Percentiles rank a stretch among this genome's conserved stretches.
Conservation (phyloP, 1,284 basidiomycete genomes). For the Moesziomyces aphidis region DNA sequence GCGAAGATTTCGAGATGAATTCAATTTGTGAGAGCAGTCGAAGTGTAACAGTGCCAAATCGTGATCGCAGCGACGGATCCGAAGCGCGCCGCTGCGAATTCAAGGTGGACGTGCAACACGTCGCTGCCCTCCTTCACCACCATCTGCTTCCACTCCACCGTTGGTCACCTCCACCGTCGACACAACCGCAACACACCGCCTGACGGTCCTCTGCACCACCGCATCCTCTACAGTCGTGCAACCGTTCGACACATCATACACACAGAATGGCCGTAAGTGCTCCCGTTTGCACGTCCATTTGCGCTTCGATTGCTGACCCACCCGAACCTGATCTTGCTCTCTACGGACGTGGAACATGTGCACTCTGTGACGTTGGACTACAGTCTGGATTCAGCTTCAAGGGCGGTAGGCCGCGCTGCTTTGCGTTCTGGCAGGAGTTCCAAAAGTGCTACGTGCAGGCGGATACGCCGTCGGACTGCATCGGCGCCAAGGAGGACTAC, state of each 20-base stretch:
- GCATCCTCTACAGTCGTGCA: too few species aligned
- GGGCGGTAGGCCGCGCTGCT: constrained; percentile 87
- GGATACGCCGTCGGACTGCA: constrained; percentile 81
- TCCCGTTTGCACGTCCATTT: too few species aligned
- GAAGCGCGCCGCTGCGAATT: constrained; percentile 25
- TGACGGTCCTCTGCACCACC: too few species aligned
- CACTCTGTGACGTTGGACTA: not conserved
- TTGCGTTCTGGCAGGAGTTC: constrained; percentile 85
- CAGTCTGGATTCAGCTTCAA: constrained; percentile 77
- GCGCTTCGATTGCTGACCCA: too few species aligned
- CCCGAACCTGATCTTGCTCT: too few species aligned
- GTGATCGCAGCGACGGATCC: constrained; percentile 37
- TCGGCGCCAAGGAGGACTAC: constrained; percentile 84
- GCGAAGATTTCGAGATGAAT: not conserved
- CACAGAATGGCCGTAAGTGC: constrained; percentile 2
- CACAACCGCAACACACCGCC: too few species aligned
- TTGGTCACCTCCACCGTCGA: constrained; percentile 1
- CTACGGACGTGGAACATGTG: not conserved
- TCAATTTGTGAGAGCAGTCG: not conserved
- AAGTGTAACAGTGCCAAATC: constrained; percentile 16
- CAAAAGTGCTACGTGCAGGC: constrained; percentile 87
- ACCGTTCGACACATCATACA: not conserved
- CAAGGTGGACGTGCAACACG: constrained; percentile 6
- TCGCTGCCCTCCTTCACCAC: not conserved
- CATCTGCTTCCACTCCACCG: not conserved